Evolutionary conservation across 129 eudicot species (phyloP), one percentile per base, ranked within the genome.

Genomic region (Scalesia atractyloides): DNA sequence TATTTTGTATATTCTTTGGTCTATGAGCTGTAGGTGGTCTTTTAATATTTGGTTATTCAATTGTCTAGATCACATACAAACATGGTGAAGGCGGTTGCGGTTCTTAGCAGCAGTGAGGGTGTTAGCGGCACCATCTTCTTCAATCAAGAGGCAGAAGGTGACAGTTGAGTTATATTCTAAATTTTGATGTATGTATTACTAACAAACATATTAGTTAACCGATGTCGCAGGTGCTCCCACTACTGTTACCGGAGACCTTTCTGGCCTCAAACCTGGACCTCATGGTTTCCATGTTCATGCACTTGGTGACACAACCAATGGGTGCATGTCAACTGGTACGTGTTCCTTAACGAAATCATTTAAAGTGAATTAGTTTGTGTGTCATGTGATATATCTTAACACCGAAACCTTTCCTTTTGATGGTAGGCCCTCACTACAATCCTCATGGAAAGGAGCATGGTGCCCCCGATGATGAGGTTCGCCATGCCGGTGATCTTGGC

Each of bases 401-500:
- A 74, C 10, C 7, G 30, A 54, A 17, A 50, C n/a, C 15, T 0
- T 34, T 54, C 16, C 34, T n/a, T 60, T 65, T 77, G 64, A 76
- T 7, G 58, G 74, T 22, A 93, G 98, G 98, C 34, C 98, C 98
- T 68, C 98, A 93, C 71, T 93, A 68, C 71, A 93, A 93, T 78
- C 98, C 98, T 68, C 88, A 84, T 82, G 92, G 84, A 20, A 87
- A 89, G 76, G 96, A 82, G 68, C 98, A 93, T 77, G 98, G 98
- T 76, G 87, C 98, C 60, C 98, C 98, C 26, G 92, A 85, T 64
- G 98, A 93, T 39, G 96, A 87, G 80, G 59, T 7, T 73, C 98
- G 96, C 79, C 98, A 93, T 87, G 98, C 98, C 79, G 98, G 98
- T 65, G 98, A 93, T 82, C 98, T 93, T 65, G 98, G 98, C 49